Conservation (phyloP, 139 green algal genomes). For the Chlorella ohadii region DNA sequence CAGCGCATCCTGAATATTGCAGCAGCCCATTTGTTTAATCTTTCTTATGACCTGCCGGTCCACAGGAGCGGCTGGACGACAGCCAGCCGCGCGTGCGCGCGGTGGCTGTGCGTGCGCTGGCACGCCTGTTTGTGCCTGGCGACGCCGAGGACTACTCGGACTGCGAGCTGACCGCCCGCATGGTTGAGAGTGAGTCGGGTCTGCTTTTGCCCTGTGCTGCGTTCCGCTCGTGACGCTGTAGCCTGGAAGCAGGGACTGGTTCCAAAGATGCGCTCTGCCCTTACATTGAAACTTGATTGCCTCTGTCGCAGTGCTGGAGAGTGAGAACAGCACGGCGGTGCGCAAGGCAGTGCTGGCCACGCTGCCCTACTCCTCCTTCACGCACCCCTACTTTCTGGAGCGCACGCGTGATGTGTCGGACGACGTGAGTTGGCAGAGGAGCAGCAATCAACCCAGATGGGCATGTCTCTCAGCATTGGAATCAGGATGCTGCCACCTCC, state of each 20-base stretch:
- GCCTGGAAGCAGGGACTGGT: no score
- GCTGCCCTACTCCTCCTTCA: slow-evolving; percentile 49
- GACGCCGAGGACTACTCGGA: slow-evolving; percentile 56
- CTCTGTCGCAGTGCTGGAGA: slow-evolving; percentile 40
- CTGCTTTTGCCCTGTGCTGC: no score
- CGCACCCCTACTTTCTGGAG: slow-evolving; percentile 51
- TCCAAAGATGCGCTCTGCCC: no score
- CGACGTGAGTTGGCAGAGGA: slow-evolving; percentile 46
- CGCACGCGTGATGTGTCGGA: slow-evolving; percentile 67
- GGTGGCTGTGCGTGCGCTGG: slow-evolving; percentile 61
- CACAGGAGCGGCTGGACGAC: slow-evolving; percentile 67
- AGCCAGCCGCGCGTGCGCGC: slow-evolving; percentile 59
- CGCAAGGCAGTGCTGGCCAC: slow-evolving; percentile 65
- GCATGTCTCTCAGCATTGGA: no score
- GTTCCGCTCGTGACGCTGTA: no score
- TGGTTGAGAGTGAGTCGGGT: slow-evolving; percentile 32
- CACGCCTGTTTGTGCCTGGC: slow-evolving; percentile 60
- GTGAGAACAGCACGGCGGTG: slow-evolving; percentile 75
- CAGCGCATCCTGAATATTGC: no score
- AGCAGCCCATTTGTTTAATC: no score
- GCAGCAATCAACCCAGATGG: background rate
- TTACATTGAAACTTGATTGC: no score
- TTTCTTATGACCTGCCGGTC: background rate
- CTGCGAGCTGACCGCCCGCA: slow-evolving; percentile 49
- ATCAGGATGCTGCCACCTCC: no score